Evolutionary conservation across 805 yeast species (phyloP), one percentile per base, ranked within the genome.

Genomic region (Candida incommunis): DNA sequence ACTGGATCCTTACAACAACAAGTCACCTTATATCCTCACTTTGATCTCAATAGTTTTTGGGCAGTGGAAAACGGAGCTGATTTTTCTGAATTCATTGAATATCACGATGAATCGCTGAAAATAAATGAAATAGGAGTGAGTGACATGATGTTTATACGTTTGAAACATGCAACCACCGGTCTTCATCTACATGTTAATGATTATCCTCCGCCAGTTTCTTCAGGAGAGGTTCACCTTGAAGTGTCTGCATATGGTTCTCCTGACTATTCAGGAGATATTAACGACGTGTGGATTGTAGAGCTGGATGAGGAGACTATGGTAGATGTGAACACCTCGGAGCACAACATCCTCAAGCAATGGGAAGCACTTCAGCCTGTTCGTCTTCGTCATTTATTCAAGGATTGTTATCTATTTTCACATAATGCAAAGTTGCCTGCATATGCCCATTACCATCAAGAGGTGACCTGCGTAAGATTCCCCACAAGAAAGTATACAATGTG

Each of bases 61-160:
- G 37, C 18, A 7, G 37, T 31, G 37, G 37, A 31, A n/a, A 31
- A 31, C n/a, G 37, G 37, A 7, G 37, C 37, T 13, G 37, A 31
- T 5, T n/a, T 31, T 9, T 11, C 9, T 18, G 37, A 31, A 11
- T 31, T 9, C n/a, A 9, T 11, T 5, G 37, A 31, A 13, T 31
- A 31, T n/a, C n/a, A 31, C 18, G n/a, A n/a, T 31, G 37, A n/a
- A 9, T 13, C 18, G 7, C 27, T 9, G 13, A 13, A 25, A 13
- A 16, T 5, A n/a, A 16, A 16, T 13, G 18, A 11, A 7, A 31
- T 18, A n/a, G 18, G 37, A 5, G 37, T 31, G 18, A 31, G 18
- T 7, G 37, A 31, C 18, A 31, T 31, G 37, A 31, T 31, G 37
- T 16, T 31, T 11, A 16, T 31, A 5, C 37, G 37, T 5, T 18